These are phyloP conservation scores for Boletus sp. DNA, from an alignment of 768 basidiomycete genomes.

Conservation along the genomic window DNA sequence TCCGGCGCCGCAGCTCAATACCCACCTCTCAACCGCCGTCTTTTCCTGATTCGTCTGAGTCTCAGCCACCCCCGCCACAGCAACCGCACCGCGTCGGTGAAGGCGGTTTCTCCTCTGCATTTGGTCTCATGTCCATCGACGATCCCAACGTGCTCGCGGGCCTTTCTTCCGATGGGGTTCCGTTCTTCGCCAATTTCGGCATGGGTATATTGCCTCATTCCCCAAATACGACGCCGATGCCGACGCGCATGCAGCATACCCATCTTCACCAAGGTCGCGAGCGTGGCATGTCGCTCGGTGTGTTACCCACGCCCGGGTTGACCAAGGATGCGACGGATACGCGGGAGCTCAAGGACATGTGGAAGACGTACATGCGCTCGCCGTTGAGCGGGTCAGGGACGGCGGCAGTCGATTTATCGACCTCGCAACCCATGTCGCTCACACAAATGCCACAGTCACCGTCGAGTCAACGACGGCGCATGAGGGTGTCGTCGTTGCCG, in stretches of 20 bases:
- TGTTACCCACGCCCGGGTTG: constrained; percentile 32
- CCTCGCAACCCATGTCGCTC: constrained; percentile 9
- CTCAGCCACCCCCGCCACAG: constrained; percentile 7
- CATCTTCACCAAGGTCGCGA: constrained; percentile 16
- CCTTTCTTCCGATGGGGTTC: constrained; percentile 53
- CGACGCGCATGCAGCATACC: constrained; percentile 25
- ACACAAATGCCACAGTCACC: constrained; percentile 30
- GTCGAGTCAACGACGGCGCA: constrained; percentile 38
- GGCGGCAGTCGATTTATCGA: constrained; percentile 6
- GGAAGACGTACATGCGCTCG: constrained; percentile 73
- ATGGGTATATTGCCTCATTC: constrained; percentile 35
- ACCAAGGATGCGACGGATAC: constrained; percentile 36
- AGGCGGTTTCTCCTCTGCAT: constrained; percentile 56
- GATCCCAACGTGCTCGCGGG: constrained; percentile 69
- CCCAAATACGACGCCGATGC: constrained; percentile 52
- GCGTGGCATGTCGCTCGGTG: constrained; percentile 26
- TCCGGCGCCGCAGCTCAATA: constrained; percentile 14
- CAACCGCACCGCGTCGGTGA: constrained; percentile 27
- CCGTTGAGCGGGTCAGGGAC: constrained; percentile 45
- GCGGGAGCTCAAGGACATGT: constrained; percentile 64
- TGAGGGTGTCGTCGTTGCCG: constrained; percentile 66
- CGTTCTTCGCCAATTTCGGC: constrained; percentile 53
- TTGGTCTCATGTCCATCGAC: constrained; percentile 75
- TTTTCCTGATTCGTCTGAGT: constrained; percentile 1
- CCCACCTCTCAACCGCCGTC: constrained; percentile 12